Evolutionary conservation across 441 rosid species (phyloP), one percentile per base, ranked within the genome.

Genomic region (Pelargonium australe): DNA sequence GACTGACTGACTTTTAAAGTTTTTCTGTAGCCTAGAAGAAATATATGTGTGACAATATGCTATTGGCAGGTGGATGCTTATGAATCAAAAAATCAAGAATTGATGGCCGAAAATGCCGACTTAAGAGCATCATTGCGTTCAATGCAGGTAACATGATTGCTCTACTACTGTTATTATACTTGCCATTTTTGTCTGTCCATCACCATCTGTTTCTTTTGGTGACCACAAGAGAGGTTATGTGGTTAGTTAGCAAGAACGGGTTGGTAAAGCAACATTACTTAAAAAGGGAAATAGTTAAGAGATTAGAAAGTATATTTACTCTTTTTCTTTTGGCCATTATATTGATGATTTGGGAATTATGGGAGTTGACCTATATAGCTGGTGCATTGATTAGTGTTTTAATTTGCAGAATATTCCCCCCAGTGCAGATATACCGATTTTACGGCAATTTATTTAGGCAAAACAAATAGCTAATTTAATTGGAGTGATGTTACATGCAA

Each of bases 71-170:
- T 95, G 78, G 99, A 95, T 86, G 92, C 98, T 23, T 92, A 88
- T 80, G 99, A 95, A 80, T 82, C 88, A 16, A 95, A 95, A 80
- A 92, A 90, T 80, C 99, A 95, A 79, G 99, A 95, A 70, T 72
- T 95, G 68, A 86, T 90, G 86, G 85, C 93, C 49, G 99, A 95
- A 77, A 95, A 95, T 83, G 70, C 87, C 58, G 96, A 87, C 79
- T 80, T 95, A 75, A 88, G 99, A 84, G 97, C 96, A 60, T 75
- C 86, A 62, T 79, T 95, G 71, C 82, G 97, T 63, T 95, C 99
- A 77, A 95, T 92, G 98, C 97, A 95, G 90, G 98, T 92, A 75
- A 41, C 25, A 20, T 74, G 14, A 17, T 45, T 72, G 40, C 20
- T 17, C 19, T 69, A 44, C 28, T 13, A 2, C 37, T 20, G 44